Evolutionary conservation across 2,329 filamentous ascomycete genomes (phyloP), one percentile per base, ranked within the genome.

Genomic region (Drechslerella dactyloides): DNA sequence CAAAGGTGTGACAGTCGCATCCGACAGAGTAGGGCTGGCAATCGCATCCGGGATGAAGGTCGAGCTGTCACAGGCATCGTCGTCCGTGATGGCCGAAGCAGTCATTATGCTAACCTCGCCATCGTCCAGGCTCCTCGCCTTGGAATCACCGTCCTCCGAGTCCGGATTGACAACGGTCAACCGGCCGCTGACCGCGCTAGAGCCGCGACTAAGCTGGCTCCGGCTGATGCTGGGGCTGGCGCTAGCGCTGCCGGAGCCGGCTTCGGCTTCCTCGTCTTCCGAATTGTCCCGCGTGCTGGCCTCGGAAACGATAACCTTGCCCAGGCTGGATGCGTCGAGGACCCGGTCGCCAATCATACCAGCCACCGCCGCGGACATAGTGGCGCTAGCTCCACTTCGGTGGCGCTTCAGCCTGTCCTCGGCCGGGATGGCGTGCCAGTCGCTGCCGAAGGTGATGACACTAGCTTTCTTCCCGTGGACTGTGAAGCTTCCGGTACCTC

Each of bases 381-480:
- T 46, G 15, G 61, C 42, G 24, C 61, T 62, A 27, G 69, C 69
- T n/a, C 48, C 69, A 27, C 69, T 73, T 40, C 69, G 90, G 61
- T 87, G 84, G 54, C 88, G 82, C 65, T 87, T 85, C 46, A 91
- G 81, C 40, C 88, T 86, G 77, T 93, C 89, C 72, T 93, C 90
- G 0, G 87, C 84, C 0, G 88, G 85, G 80, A 93, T 86, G 69
- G 85, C 89, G 77, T 93, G 89, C 82, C 96, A 88, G 76, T 96
- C 93, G n/a, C 88, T 87, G 7, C 93, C 92, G 78, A 99, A 96
- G n/a, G 91, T 96, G 75, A 99, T 91, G 63, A 99, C 90, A 0
- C 92, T 96, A 1, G 94, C 94, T 80, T 99, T 97, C 82, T 97
- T 99, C 72, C 94, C 75, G 77, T 99, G 94, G 2, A 99, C 88